These are phyloP conservation scores for Tetracladium setigerum DNA, from an alignment of 495 filamentous ascomycete genomes.

Conservation along the genomic window DNA sequence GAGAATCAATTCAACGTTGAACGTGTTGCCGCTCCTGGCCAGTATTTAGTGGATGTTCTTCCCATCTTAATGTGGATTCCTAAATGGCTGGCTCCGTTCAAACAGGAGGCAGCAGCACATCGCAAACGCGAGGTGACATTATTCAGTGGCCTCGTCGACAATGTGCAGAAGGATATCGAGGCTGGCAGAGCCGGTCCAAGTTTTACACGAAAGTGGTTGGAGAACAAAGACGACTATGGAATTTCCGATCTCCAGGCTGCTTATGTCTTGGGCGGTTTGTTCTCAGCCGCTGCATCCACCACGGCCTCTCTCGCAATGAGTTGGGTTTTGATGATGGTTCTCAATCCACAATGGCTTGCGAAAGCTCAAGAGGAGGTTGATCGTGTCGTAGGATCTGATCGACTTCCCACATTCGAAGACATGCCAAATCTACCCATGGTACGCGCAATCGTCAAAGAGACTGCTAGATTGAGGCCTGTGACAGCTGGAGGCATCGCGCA, in stretches of 20 bases:
- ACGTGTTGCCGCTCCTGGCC: constrained; percentile 23
- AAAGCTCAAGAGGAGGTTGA: constrained; percentile 50
- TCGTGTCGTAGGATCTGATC: constrained; percentile 39
- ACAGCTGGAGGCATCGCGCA: constrained; percentile 35
- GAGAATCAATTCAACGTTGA: constrained; percentile 23
- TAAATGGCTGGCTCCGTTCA: constrained; percentile 26
- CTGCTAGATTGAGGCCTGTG: constrained; percentile 44
- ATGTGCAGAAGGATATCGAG: constrained; percentile 22
- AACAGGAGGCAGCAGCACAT: constrained; percentile 24
- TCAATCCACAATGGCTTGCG: constrained; percentile 47
- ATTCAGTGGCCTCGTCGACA: constrained; percentile 21
- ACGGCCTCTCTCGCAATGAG: constrained; percentile 30
- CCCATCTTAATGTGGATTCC: constrained; percentile 26
- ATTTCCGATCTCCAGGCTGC: constrained; percentile 24
- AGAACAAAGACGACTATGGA: constrained; percentile 17
- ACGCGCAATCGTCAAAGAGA: constrained; percentile 41
- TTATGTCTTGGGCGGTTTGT: constrained; percentile 35
- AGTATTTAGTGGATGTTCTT: constrained; percentile 29
- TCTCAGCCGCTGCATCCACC: constrained; percentile 38
- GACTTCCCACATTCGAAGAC: constrained; percentile 43
- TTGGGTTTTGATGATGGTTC: constrained; percentile 50
- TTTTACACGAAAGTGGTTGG: constrained; percentile 21
- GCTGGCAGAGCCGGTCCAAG: constrained; percentile 19
- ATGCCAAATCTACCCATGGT: constrained; percentile 35
- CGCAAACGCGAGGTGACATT: constrained; percentile 23